Evolutionary conservation across 257 asterid species (phyloP).

Genomic region (Striga asiatica): DNA sequence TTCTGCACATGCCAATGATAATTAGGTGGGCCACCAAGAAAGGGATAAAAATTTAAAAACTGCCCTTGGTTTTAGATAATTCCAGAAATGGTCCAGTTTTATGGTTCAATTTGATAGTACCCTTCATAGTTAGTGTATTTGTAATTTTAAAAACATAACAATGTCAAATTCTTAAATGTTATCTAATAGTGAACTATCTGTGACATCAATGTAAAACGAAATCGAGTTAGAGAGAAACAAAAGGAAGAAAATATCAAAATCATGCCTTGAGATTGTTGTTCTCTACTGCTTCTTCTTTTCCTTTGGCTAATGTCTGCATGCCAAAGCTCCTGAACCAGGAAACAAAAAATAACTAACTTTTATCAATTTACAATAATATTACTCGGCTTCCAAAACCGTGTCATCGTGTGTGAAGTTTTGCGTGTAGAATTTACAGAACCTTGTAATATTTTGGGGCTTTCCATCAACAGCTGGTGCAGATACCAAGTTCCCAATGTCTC

Average conservation of each 20-base stretch:
- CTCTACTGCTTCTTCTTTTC: constrained; percentile 23
- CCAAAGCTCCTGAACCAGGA: constrained; percentile 20
- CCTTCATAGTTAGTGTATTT: no score
- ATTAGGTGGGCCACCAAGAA: not conserved
- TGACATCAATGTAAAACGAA: no score
- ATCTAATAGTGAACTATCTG: no score
- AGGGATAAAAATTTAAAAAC: no score
- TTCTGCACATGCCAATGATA: constrained; percentile 29
- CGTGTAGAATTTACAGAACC: constrained; percentile 10
- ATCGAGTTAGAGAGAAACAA: no score
- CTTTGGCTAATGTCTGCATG: constrained; percentile 25
- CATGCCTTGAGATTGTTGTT: constrained; percentile 29
- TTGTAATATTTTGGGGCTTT: constrained; percentile 27
- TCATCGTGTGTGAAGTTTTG: not conserved
- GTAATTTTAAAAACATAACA: no score
- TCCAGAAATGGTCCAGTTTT: not conserved
- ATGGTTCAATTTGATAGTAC: no score
- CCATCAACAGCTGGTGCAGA: constrained; percentile 24
- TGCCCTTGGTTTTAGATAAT: no score
- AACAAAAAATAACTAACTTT: no score
- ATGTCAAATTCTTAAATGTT: no score
- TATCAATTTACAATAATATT: no score
- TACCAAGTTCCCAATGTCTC: constrained; percentile 69
- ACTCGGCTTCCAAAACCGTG: no score
- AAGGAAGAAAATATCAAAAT: not conserved